Percentiles rank a stretch among this genome's conserved stretches.
Conservation (phyloP, 176 grass and related monocot genomes). For the Puya raimondii region DNA sequence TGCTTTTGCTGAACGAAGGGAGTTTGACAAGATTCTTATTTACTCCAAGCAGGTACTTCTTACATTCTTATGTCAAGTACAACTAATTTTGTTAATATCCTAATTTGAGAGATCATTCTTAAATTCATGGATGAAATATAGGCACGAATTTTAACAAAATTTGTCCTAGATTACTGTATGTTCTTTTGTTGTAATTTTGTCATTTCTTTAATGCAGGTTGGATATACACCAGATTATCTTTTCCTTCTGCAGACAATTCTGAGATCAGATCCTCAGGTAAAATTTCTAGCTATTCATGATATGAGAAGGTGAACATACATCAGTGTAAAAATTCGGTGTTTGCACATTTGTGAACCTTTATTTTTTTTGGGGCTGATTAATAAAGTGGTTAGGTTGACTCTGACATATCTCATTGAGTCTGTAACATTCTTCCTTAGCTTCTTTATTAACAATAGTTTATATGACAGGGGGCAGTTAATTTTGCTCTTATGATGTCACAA, state of each 20-base stretch:
- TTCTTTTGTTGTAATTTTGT: background rate
- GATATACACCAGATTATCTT: slow-evolving; percentile 87
- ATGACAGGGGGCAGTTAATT: slow-evolving; percentile 82
- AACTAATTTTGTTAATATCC: background rate
- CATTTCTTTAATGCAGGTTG: slow-evolving; percentile 51
- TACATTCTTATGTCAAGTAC: background rate
- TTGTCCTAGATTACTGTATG: background rate
- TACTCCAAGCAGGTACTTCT: slow-evolving; percentile 28
- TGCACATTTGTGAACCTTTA: background rate
- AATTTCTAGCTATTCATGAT: slow-evolving; percentile 2
- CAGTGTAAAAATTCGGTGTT: background rate
- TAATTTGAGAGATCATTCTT: background rate
- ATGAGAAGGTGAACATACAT: background rate
- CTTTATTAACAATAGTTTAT: slow-evolving; percentile 9
- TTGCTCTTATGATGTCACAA: slow-evolving; percentile 99
- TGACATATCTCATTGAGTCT: slow-evolving; percentile 11
- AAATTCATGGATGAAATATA: slow-evolving; percentile 2
- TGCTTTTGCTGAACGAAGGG: slow-evolving; percentile 96
- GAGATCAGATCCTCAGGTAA: slow-evolving; percentile 89
- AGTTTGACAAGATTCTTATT: slow-evolving; percentile 47
- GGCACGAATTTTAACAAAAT: slow-evolving; percentile 20
- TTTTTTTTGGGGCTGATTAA: slow-evolving; percentile 2
- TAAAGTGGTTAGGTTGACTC: slow-evolving; percentile 6
- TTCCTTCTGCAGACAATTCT: slow-evolving; percentile 94
- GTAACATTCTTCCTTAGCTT: background rate